Evolutionary conservation across 805 yeast genomes (phyloP), one percentile per base, ranked within the genome.

Genomic region (Hyphopichia homilentoma): DNA sequence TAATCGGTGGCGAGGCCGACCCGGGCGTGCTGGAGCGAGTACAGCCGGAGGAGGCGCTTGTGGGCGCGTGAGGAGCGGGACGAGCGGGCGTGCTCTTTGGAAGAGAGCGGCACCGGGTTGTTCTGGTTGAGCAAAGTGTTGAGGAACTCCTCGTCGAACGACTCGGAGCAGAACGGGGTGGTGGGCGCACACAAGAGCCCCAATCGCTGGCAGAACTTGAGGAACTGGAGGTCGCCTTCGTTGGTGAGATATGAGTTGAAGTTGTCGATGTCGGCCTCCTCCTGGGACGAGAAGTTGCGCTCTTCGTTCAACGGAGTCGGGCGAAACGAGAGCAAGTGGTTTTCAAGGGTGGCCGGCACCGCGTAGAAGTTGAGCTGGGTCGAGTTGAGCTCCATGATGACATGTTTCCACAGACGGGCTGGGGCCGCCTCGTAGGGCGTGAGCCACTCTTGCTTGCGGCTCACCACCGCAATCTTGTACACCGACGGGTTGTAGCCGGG

Each of bases 1-100:
- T 87, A 87, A 57, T 90, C 98, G 2, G 77, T 68, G 0, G 97
- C 96, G 9, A 87, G 63, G 0, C 98, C 98, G 27, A 85, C 60
- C 46, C 72, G 79, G 8, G 93, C 89, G 58, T 81, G 80, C 57
- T 93, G 97, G 23, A 90, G 66, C 2, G 96, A 79, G 55, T 77
- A 89, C 0, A 87, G 75, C 41, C 80, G 69, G n/a, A 73, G 45
- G 19, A 83, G 52, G 30, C 55, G 68, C 26, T 39, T 48, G 17
- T 40, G 30, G 16, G 34, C 17, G 9, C 20, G 28, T 2, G 18
- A 19, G n/a, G 30, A 16, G 17, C 32, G 29, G 18, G 21, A 15
- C 28, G 14, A 15, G 8, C 21, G 13, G 22, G 17, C 15, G 6
- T 18, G 22, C 7, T 24, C 29, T 16, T 26, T 32, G 5, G 25